phyloP scores from a whole-genome alignment of 2,329 filamentous ascomycete genomes.

The Chrysoporthe cubensis region DNA sequence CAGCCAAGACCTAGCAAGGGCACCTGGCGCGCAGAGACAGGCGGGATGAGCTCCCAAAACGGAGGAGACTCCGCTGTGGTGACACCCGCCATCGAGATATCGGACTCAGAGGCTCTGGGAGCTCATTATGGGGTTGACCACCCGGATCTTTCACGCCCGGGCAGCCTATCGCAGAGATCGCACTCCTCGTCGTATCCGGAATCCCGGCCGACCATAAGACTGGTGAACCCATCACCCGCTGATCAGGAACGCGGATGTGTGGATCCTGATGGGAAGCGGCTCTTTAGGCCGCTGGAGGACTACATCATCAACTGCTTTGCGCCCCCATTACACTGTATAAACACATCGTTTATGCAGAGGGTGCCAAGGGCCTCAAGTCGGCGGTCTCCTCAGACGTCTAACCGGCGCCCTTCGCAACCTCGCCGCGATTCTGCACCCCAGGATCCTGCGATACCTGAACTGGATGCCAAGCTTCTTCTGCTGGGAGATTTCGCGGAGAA shows the following conservation, averaged over 20 bases:
- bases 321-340: constrained; percentile 69
- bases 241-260: constrained; percentile 29
- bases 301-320: constrained; percentile 73
- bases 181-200: constrained; percentile 53
- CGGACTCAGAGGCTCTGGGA: constrained; percentile 8
- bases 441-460: constrained; percentile 56
- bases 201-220: constrained; percentile 32
- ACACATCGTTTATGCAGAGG: constrained; percentile 68
- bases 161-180: constrained; percentile 37
- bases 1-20: constrained; percentile 4
- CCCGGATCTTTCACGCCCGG: constrained; percentile 16
- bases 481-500: constrained; percentile 80
- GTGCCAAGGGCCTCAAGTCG: constrained; percentile 31
- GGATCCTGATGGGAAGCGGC: constrained; percentile 52
- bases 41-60: background rate
- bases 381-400: constrained; percentile 35
- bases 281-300: constrained; percentile 79
- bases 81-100: constrained; percentile 19
- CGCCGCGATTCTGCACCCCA: constrained; percentile 40
- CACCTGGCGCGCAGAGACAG: constrained; percentile 3
- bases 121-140: constrained; percentile 37
- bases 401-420: constrained; percentile 38
- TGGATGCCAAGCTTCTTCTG: constrained; percentile 76
- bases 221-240: constrained; percentile 25
- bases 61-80: background rate